A percentile compares a stretch with the other conserved stretches of the same genome.
Evolutionary conservation across 1,139 yeast species (phyloP).

Genomic region (Kurtzmaniella quercitrusa): DNA sequence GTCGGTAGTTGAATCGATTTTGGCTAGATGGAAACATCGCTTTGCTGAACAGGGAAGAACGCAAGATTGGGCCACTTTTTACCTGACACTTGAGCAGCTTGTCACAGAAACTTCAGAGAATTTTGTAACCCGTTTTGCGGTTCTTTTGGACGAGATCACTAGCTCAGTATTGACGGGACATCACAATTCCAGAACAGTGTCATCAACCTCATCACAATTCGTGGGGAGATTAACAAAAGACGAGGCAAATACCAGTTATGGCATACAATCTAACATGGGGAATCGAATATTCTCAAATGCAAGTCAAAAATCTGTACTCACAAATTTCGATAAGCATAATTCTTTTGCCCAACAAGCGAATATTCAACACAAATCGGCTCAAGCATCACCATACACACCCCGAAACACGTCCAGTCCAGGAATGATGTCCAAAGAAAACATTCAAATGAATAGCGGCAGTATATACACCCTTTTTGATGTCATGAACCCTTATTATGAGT

Average conservation of each 20-base stretch:
- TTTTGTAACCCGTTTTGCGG: slow-evolving; percentile 36
- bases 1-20: slow-evolving; percentile 15
- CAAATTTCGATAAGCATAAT: background rate
- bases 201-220: background rate
- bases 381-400: background rate
- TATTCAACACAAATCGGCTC: background rate
- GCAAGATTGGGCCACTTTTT: slow-evolving; percentile 32
- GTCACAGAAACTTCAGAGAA: slow-evolving; percentile 24
- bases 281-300: background rate
- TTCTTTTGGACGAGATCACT: slow-evolving; percentile 24
- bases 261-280: background rate
- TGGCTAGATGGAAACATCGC: slow-evolving; percentile 22
- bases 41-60: slow-evolving; percentile 24
- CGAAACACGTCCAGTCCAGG: background rate
- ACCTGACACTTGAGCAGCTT: slow-evolving; percentile 27
- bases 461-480: slow-evolving; percentile 5
- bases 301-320: background rate
- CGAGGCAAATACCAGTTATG: background rate
- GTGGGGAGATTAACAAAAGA: background rate
- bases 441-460: background rate
- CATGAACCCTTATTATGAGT: slow-evolving; percentile 31
- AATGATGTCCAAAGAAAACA: background rate
- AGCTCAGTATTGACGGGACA: background rate
- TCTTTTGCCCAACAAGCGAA: background rate
- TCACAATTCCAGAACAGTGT: slow-evolving; percentile 10